Conservation (phyloP, 2,329 filamentous ascomycete genomes). For the Aspergillus novofumigatus region DNA sequence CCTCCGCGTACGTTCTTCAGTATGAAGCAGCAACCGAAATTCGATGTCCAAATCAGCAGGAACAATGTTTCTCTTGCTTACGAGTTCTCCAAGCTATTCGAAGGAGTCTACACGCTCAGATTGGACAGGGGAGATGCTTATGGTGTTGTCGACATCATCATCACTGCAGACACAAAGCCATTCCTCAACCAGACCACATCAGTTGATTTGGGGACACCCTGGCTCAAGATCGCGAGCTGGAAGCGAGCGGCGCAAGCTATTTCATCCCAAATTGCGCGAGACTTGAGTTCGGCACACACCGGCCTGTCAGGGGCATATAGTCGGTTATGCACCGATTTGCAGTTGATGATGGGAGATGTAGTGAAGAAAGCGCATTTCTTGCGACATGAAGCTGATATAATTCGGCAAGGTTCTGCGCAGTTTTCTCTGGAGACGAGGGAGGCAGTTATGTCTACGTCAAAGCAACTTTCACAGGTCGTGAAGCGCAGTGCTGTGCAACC, state of each 20-base stretch:
- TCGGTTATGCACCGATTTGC: constrained; percentile 36
- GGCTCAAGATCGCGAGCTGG: constrained; percentile 46
- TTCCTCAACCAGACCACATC: constrained; percentile 32
- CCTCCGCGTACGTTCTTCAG: constrained; percentile 43
- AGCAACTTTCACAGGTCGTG: constrained; percentile 31
- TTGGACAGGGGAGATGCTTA: constrained; percentile 48
- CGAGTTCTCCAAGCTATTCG: constrained; percentile 48
- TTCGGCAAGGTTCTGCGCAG: constrained; percentile 23
- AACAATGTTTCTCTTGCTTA: constrained; percentile 39
- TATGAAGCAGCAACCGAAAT: constrained; percentile 43
- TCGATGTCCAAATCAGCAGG: constrained; percentile 48
- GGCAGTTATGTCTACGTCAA: constrained; percentile 28
- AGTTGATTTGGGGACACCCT: constrained; percentile 44
- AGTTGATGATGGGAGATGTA: constrained; percentile 35
- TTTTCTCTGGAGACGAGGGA: constrained; percentile 20
- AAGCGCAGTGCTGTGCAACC: constrained; percentile 27
- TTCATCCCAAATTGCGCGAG: constrained; percentile 33
- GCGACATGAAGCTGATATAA: constrained; percentile 24
- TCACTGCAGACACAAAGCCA: constrained; percentile 37
- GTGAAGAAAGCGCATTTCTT: constrained; percentile 33
- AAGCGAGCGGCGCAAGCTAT: constrained; percentile 37
- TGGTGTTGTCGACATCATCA: constrained; percentile 47
- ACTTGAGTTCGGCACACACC: constrained; percentile 36
- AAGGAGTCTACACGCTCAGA: constrained; percentile 51
- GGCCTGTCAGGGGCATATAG: constrained; percentile 35